phyloP scores from a whole-genome alignment of 2,329 filamentous ascomycete genomes.

The Clarireedia hainanense region DNA sequence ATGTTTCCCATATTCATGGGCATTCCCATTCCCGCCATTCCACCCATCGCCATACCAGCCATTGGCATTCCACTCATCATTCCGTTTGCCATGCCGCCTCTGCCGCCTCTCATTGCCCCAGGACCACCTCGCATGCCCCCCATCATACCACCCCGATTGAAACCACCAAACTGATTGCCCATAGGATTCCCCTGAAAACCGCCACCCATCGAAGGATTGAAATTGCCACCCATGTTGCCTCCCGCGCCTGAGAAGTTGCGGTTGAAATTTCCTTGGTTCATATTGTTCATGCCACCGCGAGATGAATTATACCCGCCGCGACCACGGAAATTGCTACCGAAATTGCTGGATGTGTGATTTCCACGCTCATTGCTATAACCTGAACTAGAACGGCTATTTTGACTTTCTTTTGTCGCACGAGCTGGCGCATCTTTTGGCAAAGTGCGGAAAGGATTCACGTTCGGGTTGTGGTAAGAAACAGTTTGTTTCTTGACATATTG shows the following conservation, averaged over 20 bases:
- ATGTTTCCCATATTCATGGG: slow-evolving; percentile 39
- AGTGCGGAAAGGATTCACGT: slow-evolving; percentile 82
- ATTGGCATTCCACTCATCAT: slow-evolving; percentile 42
- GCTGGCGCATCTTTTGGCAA: slow-evolving; percentile 80
- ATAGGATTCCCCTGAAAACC: slow-evolving; percentile 40
- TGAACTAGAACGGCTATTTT: slow-evolving; percentile 43
- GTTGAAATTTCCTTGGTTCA: slow-evolving; percentile 47
- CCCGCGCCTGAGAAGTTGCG: slow-evolving; percentile 40
- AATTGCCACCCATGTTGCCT: slow-evolving; percentile 38
- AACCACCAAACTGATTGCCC: slow-evolving; percentile 42
- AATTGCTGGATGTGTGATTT: slow-evolving; percentile 30
- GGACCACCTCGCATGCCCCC: slow-evolving; percentile 44
- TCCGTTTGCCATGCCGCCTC: slow-evolving; percentile 40
- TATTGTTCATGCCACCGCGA: slow-evolving; percentile 33
- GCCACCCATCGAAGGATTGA: slow-evolving; percentile 36
- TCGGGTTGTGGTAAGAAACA: slow-evolving; percentile 67
- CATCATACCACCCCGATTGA: slow-evolving; percentile 45
- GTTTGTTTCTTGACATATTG: slow-evolving; percentile 56
- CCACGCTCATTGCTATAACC: slow-evolving; percentile 41
- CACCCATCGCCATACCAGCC: slow-evolving; percentile 46
- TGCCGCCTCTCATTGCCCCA: slow-evolving; percentile 50
- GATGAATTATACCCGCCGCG: slow-evolving; percentile 40
- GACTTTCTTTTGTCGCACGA: slow-evolving; percentile 55
- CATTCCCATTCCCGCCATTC: slow-evolving; percentile 36
- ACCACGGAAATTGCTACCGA: slow-evolving; percentile 38